Evolutionary conservation across 768 basidiomycete species (phyloP).

Genomic region (Agrocybe praecox): DNA sequence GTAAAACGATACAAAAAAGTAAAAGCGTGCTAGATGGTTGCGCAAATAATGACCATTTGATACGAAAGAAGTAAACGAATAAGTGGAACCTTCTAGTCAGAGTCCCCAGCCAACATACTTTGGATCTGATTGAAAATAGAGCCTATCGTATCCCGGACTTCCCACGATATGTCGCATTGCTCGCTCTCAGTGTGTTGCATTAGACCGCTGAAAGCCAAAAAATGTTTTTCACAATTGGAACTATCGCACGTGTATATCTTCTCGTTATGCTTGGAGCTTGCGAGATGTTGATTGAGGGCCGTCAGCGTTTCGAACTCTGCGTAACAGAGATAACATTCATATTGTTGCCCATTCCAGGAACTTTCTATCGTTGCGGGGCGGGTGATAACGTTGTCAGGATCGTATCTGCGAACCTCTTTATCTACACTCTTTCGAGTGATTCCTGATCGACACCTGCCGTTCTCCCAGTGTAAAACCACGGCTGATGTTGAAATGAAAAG

Average conservation of each 20-base stretch:
- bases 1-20: too few relatives aligned
- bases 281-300: constrained; percentile 62
- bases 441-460: constrained; percentile 56
- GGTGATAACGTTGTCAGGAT: constrained; percentile 53
- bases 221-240: constrained; percentile 42
- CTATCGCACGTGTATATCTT: constrained; percentile 59
- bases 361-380: constrained; percentile 52
- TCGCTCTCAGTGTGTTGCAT: constrained; percentile 70
- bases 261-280: constrained; percentile 59
- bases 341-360: constrained; percentile 49
- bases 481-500: constrained; percentile 56
- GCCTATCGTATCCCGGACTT: constrained; percentile 29
- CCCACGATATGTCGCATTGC: constrained; percentile 51
- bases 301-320: constrained; percentile 36
- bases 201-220: constrained; percentile 57
- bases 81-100: too few relatives aligned
- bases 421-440: constrained; percentile 43
- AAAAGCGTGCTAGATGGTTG: too few relatives aligned
- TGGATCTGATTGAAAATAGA: constrained; percentile 19
- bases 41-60: too few relatives aligned
- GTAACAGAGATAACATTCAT: constrained; percentile 70
- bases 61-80: too few relatives aligned
- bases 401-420: constrained; percentile 40
- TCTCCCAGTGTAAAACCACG: constrained; percentile 64
- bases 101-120: background rate